Percentiles rank a stretch among this genome's conserved stretches.
Conservation (phyloP, 2,329 filamentous ascomycete species). For the Ophiostoma ulmi region DNA sequence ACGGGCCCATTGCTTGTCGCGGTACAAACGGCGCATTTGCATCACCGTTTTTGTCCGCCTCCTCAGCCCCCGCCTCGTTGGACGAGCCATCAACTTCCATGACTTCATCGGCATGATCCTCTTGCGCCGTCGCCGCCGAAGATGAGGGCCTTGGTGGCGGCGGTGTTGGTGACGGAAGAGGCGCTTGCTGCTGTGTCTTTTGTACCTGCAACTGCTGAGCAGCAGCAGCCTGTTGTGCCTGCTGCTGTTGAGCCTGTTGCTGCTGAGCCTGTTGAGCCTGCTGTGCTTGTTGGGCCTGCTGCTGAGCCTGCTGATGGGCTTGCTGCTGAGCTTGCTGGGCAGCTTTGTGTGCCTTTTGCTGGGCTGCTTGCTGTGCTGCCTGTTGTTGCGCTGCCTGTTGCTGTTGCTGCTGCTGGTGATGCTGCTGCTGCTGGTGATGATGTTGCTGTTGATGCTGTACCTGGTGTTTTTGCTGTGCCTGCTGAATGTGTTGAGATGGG, state of each 20-base stretch:
- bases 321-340: slow-evolving; percentile 26
- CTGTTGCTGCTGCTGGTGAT: slow-evolving; percentile 26
- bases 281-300: not conserved
- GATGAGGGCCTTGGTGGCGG: slow-evolving; percentile 29
- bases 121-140: slow-evolving; percentile 30
- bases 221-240: slow-evolving; percentile 29
- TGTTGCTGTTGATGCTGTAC: slow-evolving; percentile 19
- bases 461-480: slow-evolving; percentile 19
- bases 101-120: slow-evolving; percentile 43
- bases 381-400: slow-evolving; percentile 36
- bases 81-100: slow-evolving; percentile 47
- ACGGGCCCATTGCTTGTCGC: slow-evolving; percentile 50
- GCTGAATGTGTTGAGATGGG: slow-evolving; percentile 33
- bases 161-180: slow-evolving; percentile 28
- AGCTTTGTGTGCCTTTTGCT: slow-evolving; percentile 29
- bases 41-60: slow-evolving; percentile 35
- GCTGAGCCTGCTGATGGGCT: slow-evolving; percentile 30
- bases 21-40: slow-evolving; percentile 42
- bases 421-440: slow-evolving; percentile 23
- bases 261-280: slow-evolving; percentile 29
- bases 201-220: slow-evolving; percentile 36
- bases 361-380: slow-evolving; percentile 19
- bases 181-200: slow-evolving; percentile 34
- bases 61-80: slow-evolving; percentile 22
- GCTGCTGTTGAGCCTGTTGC: slow-evolving; percentile 33